Conservation (phyloP, 495 filamentous ascomycete species). For the Aspergillus asperescens region DNA sequence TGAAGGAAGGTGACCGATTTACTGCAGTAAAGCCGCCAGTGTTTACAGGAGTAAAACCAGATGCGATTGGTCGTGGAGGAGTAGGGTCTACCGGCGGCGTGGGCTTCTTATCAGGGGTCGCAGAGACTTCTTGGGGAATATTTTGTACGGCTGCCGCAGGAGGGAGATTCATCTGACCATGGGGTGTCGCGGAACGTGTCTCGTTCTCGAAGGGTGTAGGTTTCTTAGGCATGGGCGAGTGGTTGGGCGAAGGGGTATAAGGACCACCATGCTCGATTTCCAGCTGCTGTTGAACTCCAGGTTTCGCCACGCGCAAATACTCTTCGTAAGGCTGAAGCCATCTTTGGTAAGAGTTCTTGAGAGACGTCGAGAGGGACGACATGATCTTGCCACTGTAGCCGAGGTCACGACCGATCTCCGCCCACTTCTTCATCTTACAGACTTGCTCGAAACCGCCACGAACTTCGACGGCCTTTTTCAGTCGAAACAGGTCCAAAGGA, state of each 20-base stretch:
- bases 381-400: constrained; percentile 99
- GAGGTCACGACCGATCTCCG: constrained; percentile 92
- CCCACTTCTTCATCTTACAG: constrained; percentile 98
- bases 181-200: constrained; percentile 60
- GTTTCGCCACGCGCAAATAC: constrained; percentile 86
- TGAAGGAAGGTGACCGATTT: constrained; percentile 51
- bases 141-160: constrained; percentile 63
- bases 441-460: constrained; percentile 92
- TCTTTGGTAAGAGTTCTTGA: constrained; percentile 96
- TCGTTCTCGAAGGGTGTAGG: constrained; percentile 49
- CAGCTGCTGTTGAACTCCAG: constrained; percentile 91
- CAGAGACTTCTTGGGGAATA: constrained; percentile 53
- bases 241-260: constrained; percentile 83
- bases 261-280: constrained; percentile 92
- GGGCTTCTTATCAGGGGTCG: constrained; percentile 32
- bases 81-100: constrained; percentile 48
- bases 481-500: constrained; percentile 87
- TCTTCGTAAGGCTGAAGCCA: constrained; percentile 97
- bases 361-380: constrained; percentile 97
- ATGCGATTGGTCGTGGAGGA: constrained; percentile 47
- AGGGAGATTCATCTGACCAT: constrained; percentile 65
- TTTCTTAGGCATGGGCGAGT: constrained; percentile 73
- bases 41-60: constrained; percentile 82
- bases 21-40: constrained; percentile 76
- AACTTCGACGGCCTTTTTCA: constrained; percentile 94